phyloP scores from a whole-genome alignment of 1,284 basidiomycete species.

The Inonotus hispidus region DNA sequence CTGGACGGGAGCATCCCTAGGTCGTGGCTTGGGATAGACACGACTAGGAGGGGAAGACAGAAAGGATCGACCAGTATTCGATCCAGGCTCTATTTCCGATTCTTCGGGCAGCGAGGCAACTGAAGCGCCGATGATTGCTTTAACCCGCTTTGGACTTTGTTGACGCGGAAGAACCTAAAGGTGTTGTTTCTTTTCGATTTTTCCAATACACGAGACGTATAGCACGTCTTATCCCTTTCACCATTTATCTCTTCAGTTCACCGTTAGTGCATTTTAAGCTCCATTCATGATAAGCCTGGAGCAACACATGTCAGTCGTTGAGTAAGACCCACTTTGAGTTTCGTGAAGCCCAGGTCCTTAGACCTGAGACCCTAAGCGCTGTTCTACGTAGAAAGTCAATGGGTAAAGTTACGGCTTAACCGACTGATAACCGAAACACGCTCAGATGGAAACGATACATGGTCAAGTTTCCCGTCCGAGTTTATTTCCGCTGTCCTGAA shows the following conservation, averaged over 20 bases:
- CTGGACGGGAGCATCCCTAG: constrained; percentile 23
- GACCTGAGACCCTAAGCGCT: no score
- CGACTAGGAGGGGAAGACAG: constrained; percentile 19
- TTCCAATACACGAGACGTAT: background rate
- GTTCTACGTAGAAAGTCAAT: no score
- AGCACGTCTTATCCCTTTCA: background rate
- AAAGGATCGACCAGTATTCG: constrained; percentile 21
- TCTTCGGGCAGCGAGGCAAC: constrained; percentile 19
- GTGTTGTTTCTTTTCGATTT: background rate
- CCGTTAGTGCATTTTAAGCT: no score
- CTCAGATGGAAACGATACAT: no score
- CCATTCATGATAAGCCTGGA: no score
- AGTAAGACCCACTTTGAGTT: no score
- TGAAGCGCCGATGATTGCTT: constrained; percentile 22
- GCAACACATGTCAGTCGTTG: no score
- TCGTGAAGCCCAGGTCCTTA: no score
- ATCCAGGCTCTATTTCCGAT: constrained; percentile 26
- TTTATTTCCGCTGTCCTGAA: no score
- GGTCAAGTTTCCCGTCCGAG: no score
- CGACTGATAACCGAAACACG: no score
- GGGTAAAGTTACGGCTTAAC: no score
- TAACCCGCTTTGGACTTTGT: background rate
- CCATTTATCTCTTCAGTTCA: background rate
- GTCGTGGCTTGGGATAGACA: constrained; percentile 22
- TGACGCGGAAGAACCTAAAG: background rate